Conservation (phyloP, 306 rosid species). For the Abrus precatorius region DNA sequence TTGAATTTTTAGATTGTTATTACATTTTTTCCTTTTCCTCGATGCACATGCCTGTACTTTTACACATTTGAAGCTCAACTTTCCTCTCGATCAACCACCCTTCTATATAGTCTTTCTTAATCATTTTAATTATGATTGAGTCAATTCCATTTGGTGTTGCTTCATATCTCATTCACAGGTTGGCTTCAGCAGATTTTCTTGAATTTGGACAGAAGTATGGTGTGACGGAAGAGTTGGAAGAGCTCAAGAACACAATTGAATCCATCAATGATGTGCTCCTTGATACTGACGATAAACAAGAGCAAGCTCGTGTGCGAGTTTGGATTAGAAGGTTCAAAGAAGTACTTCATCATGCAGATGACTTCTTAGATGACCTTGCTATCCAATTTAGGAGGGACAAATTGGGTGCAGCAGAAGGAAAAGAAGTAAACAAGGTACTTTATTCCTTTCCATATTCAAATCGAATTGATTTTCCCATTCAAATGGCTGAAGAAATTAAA, state of each 20-base stretch:
- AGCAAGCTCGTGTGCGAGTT: not conserved
- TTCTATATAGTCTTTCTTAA: too few relatives aligned
- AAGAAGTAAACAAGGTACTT: not conserved
- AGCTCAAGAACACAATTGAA: not conserved
- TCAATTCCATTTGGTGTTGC: slow-evolving; percentile 23
- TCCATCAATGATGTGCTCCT: slow-evolving; percentile 2
- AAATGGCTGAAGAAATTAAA: not conserved
- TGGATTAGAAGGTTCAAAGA: slow-evolving; percentile 18
- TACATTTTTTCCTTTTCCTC: too few relatives aligned
- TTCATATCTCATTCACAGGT: not conserved
- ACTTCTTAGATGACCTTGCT: not conserved
- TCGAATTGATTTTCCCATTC: not conserved
- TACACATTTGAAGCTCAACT: too few relatives aligned
- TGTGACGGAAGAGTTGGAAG: slow-evolving; percentile 22
- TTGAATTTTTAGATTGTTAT: too few relatives aligned
- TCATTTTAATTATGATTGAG: not conserved
- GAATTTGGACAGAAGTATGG: slow-evolving; percentile 18
- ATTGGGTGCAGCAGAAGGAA: too few relatives aligned
- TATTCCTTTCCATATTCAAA: not conserved
- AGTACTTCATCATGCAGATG: not conserved
- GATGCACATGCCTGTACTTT: too few relatives aligned
- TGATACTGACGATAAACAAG: not conserved
- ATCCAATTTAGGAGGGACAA: not conserved
- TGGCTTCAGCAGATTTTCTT: not conserved
- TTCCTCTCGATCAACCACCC: too few relatives aligned